Base-by-base conservation (phyloP, 306 rosid genomes). In the apple (Malus domestica) region DNA sequence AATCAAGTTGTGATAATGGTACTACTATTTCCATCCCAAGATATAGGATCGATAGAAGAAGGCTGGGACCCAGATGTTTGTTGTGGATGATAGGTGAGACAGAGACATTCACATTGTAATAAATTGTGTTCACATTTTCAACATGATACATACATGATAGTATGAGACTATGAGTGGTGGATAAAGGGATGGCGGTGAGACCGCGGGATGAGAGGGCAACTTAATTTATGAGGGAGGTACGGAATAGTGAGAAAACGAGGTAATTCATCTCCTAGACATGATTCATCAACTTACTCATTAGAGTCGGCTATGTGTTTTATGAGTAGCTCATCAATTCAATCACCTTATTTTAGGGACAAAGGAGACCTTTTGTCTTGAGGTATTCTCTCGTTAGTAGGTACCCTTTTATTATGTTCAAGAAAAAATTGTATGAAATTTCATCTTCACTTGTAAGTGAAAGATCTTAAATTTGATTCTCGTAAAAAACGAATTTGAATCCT, bases 381-480 rank as follows among this genome's bases (percentile, higher is more conserved):
- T 38, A 38, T 38, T 38, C 42, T 38, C 42, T 7, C 10, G 42
- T 38, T 38, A 7, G 42, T 38, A 38, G 42, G 42, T 38, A 38
- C 42, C 42, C 42, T 7, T 38, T 38, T 38, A 38, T 38, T 38
- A 38, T 38, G 42, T 7, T 38, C 10, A 38, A 38, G 42, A 7
- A 38, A 38, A 38, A 38, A 38, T 38, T 1, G 2, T 38, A 38
- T 7, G 42, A 38, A 38, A 38, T 9, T 38, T 38, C 2, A 1
- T 38, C 0, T 38, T 35, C 2, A 1, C 0, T 35, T 35, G 9
- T 38, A 38, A 6, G 42, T 38, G 2, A 38, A 0, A 38, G 0
- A 0, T 7, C 0, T 38, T 38, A 38, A 0, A 0, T 7, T 38
- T 8, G 42, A 38, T 38, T 38, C 0, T 7, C 0, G 2, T 38